phyloP scores from a whole-genome alignment of 2,329 filamentous ascomycete genomes.

The Trichoderma hamatum region DNA sequence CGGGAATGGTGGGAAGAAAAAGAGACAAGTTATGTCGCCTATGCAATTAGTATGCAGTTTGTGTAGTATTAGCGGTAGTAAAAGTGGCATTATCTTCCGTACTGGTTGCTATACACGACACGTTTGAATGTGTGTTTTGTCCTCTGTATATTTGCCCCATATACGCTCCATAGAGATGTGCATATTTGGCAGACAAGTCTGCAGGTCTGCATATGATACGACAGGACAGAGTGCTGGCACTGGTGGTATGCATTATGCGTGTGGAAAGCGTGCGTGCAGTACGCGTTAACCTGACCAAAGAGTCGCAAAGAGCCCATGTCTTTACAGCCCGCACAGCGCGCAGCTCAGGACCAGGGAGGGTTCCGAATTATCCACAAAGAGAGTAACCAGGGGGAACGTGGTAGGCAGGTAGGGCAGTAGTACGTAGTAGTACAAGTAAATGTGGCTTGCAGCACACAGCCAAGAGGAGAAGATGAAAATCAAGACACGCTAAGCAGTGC shows the following conservation, averaged over 20 bases:
- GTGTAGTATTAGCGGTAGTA: not conserved
- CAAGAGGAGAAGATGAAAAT: not conserved
- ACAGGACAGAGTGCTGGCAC: not conserved
- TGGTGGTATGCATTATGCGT: not conserved
- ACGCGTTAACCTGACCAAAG: not conserved
- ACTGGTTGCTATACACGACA: not conserved
- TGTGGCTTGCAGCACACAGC: constrained; percentile 9
- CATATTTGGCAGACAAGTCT: not conserved
- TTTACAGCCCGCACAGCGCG: not conserved
- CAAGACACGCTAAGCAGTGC: not conserved
- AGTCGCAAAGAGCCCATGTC: not conserved
- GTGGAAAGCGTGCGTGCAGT: not conserved
- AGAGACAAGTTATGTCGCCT: not conserved
- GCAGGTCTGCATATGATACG: not conserved
- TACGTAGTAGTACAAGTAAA: not conserved
- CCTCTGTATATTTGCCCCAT: not conserved
- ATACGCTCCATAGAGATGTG: not conserved
- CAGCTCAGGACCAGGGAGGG: not conserved
- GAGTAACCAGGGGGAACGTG: not conserved
- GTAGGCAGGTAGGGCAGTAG: not conserved
- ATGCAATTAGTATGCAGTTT: not conserved
- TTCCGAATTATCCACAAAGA: not conserved
- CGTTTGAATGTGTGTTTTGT: not conserved
- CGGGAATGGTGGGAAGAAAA: not conserved
- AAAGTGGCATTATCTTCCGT: not conserved